Evolutionary conservation across 805 yeast genomes (phyloP).

Genomic region (Candida ovalis): DNA sequence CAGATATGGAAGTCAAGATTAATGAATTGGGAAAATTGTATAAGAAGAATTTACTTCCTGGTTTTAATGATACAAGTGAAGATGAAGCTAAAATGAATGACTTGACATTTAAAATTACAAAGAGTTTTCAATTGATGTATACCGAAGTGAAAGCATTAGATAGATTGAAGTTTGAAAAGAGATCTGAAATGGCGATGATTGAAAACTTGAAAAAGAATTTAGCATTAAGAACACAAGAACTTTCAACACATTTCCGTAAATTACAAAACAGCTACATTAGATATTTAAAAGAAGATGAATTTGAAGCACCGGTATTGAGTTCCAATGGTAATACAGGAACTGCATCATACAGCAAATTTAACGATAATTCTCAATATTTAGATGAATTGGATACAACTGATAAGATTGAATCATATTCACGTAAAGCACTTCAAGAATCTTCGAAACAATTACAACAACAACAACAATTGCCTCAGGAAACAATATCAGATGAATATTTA

Average conservation of each 20-base stretch:
- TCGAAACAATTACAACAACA: conserved; percentile 40
- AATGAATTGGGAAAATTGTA: conserved; percentile 65
- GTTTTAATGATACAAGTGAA: conserved; percentile 72
- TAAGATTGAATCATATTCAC: conserved; percentile 48
- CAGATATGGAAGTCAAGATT: conserved; percentile 49
- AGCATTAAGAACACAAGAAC: conserved; percentile 79
- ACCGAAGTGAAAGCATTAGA: conserved; percentile 63
- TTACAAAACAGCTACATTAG: conserved; percentile 87
- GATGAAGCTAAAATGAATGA: conserved; percentile 79
- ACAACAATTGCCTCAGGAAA: conserved; percentile 27
- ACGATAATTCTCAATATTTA: conserved; percentile 2
- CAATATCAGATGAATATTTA: conserved; percentile 40
- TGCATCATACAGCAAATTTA: no score
- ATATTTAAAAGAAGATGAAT: conserved; percentile 77
- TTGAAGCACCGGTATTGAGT: conserved; percentile 32
- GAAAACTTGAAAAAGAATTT: conserved; percentile 79
- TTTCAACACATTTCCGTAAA: conserved; percentile 74
- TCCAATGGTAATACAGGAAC: background rate
- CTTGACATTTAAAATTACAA: conserved; percentile 69
- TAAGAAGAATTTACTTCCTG: conserved; percentile 80
- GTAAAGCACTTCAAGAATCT: conserved; percentile 44
- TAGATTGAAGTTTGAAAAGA: conserved; percentile 35
- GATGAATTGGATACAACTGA: conserved; percentile 34
- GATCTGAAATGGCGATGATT: conserved; percentile 58
- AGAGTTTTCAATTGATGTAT: conserved; percentile 75